Percentiles rank a stretch among this genome's conserved stretches.
phyloP scores from a whole-genome alignment of 2,329 filamentous ascomycete species.

The Grosmannia huntii region DNA sequence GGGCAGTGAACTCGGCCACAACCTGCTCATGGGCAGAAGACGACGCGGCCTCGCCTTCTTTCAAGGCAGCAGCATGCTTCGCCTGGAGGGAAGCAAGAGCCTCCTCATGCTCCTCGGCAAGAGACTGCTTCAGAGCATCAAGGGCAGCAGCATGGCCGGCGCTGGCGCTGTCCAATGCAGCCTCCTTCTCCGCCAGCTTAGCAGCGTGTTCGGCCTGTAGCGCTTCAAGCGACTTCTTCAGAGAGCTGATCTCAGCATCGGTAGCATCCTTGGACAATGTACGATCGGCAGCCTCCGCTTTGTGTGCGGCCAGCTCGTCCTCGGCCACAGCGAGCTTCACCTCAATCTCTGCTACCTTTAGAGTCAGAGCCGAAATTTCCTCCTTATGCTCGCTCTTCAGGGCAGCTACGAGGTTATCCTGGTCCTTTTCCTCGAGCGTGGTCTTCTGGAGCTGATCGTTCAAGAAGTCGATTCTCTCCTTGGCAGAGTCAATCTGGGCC shows the following conservation, averaged over 20 bases:
- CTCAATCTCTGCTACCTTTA: slow-evolving; percentile 33
- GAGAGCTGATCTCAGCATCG: slow-evolving; percentile 31
- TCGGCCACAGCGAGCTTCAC: slow-evolving; percentile 39
- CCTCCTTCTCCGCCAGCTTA: slow-evolving; percentile 24
- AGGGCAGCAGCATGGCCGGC: slow-evolving; percentile 38
- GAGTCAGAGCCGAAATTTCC: slow-evolving; percentile 32
- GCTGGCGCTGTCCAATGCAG: slow-evolving; percentile 23
- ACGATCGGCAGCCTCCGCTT: slow-evolving; percentile 34
- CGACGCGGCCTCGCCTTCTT: slow-evolving; percentile 29
- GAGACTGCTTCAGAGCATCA: slow-evolving; percentile 33
- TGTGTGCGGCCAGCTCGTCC: slow-evolving; percentile 36
- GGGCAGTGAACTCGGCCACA: slow-evolving; percentile 35
- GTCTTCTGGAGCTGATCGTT: slow-evolving; percentile 35
- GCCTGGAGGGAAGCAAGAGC: slow-evolving; percentile 36
- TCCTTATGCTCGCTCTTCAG: slow-evolving; percentile 38
- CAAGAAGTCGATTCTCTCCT: slow-evolving; percentile 42
- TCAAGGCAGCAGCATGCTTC: slow-evolving; percentile 39
- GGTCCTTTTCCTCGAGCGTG: slow-evolving; percentile 28
- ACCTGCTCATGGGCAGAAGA: slow-evolving; percentile 34
- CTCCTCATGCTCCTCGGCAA: slow-evolving; percentile 37
- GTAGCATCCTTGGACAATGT: slow-evolving; percentile 34
- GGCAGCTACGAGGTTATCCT: slow-evolving; percentile 33
- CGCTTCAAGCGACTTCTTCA: slow-evolving; percentile 38
- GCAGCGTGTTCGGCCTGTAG: slow-evolving; percentile 28
- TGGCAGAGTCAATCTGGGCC: slow-evolving; percentile 39